A percentile compares a stretch with the other conserved stretches of the same genome.
phyloP scores from a whole-genome alignment of 2,329 filamentous ascomycete species.

The Beauveria bassiana region DNA sequence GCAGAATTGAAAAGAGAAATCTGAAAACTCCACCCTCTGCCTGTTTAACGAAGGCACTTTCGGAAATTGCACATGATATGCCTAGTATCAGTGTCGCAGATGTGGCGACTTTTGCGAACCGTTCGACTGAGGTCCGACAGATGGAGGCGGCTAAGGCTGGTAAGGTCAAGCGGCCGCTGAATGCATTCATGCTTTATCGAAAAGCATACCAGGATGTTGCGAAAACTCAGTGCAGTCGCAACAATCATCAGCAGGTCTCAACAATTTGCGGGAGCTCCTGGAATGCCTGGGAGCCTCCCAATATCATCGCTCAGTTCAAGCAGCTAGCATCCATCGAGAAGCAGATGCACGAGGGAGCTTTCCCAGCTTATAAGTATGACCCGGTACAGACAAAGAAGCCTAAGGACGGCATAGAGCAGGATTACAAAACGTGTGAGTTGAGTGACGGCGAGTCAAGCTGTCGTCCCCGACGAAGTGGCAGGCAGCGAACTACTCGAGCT shows the following conservation, averaged over 20 bases:
- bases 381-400: conserved; percentile 33
- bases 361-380: conserved; percentile 90
- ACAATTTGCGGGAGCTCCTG: conserved; percentile 81
- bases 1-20: background rate
- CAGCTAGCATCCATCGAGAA: conserved; percentile 73
- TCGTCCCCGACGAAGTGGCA: background rate
- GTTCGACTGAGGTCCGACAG: conserved; percentile 57
- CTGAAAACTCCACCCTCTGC: background rate
- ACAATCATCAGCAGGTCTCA: conserved; percentile 92
- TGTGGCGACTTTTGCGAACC: conserved; percentile 72
- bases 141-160: conserved; percentile 61
- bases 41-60: conserved; percentile 49
- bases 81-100: conserved; percentile 59
- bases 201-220: conserved; percentile 85
- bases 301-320: conserved; percentile 68
- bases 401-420: conserved; percentile 49
- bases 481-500: background rate
- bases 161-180: conserved; percentile 88
- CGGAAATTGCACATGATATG: conserved; percentile 58
- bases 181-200: conserved; percentile 96
- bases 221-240: conserved; percentile 71
- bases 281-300: conserved; percentile 63
- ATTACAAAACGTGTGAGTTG: conserved; percentile 32
- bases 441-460: conserved; percentile 24
- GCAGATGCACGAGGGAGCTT: conserved; percentile 74